Percentiles rank a stretch among this genome's conserved stretches.
These are phyloP conservation scores for Epichloe amarillans DNA, from an alignment of 2,329 filamentous ascomycete genomes.

Conservation along the genomic window DNA sequence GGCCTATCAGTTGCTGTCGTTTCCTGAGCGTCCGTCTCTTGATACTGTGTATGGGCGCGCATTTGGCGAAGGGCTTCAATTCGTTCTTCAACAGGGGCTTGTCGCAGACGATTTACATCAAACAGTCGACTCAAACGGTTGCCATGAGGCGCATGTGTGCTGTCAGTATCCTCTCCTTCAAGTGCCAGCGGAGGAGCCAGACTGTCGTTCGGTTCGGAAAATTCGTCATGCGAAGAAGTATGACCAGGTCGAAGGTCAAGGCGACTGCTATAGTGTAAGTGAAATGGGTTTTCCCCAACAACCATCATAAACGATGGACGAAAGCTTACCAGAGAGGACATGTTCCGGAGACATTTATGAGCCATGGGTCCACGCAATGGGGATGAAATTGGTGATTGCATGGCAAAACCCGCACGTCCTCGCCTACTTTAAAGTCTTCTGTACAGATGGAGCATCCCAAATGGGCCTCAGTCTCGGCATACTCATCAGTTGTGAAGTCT, in stretches of 20 bases:
- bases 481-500: not conserved
- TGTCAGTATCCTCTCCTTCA: constrained; percentile 22
- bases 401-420: constrained; percentile 54
- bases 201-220: constrained; percentile 9
- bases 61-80: constrained; percentile 42
- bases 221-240: constrained; percentile 8
- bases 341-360: constrained; percentile 56
- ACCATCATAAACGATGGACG: not conserved
- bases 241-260: constrained; percentile 36
- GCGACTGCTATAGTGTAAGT: constrained; percentile 25
- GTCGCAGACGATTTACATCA: constrained; percentile 42
- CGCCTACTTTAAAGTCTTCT: constrained; percentile 52
- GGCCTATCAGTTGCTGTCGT: constrained; percentile 21
- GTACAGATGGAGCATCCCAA: constrained; percentile 56
- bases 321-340: constrained; percentile 52
- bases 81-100: constrained; percentile 49
- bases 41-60: constrained; percentile 13
- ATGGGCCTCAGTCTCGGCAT: constrained; percentile 19
- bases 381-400: constrained; percentile 58
- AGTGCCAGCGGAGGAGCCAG: constrained; percentile 29
- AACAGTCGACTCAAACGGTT: constrained; percentile 38
- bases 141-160: constrained; percentile 20
- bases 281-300: not conserved
- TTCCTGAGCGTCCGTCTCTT: constrained; percentile 11
- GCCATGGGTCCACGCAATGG: constrained; percentile 55